These are phyloP conservation scores for Fusarium miscanthi DNA, from an alignment of 2,329 filamentous ascomycete genomes.

Conservation along the genomic window DNA sequence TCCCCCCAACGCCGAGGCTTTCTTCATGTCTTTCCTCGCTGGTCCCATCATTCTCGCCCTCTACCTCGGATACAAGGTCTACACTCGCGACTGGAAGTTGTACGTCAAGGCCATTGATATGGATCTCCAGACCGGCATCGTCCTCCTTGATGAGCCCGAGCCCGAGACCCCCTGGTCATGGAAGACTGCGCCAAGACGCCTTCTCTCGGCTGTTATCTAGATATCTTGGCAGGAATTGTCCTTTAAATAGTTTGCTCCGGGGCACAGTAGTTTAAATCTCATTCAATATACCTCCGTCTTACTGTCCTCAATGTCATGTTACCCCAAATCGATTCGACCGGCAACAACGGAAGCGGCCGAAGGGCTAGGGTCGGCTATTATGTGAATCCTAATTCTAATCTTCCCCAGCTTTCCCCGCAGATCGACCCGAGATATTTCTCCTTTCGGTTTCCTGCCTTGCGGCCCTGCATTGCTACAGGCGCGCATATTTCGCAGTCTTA, in stretches of 20 bases:
- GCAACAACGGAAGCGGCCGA: background rate
- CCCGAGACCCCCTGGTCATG: conserved; percentile 72
- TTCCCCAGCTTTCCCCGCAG: conserved; percentile 31
- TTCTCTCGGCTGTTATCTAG: conserved; percentile 20
- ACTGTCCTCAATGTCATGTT: background rate
- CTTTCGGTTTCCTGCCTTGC: background rate
- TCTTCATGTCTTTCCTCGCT: conserved; percentile 79
- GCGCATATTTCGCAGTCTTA: conserved; percentile 9
- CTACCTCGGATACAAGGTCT: conserved; percentile 81
- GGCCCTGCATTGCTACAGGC: background rate
- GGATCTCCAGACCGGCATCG: conserved; percentile 86
- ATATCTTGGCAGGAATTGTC: background rate
- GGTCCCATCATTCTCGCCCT: conserved; percentile 73
- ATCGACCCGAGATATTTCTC: conserved; percentile 1
- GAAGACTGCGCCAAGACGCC: background rate
- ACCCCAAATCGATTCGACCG: background rate
- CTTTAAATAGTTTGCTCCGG: background rate
- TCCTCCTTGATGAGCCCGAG: conserved; percentile 67
- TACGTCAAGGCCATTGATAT: conserved; percentile 78
- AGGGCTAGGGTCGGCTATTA: background rate
- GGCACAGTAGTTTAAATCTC: background rate
- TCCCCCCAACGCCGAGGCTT: conserved; percentile 74
- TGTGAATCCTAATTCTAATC: background rate
- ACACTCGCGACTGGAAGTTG: conserved; percentile 67
- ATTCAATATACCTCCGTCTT: background rate